Conservation (phyloP, 768 basidiomycete genomes). For the Termitomyces sp. region DNA sequence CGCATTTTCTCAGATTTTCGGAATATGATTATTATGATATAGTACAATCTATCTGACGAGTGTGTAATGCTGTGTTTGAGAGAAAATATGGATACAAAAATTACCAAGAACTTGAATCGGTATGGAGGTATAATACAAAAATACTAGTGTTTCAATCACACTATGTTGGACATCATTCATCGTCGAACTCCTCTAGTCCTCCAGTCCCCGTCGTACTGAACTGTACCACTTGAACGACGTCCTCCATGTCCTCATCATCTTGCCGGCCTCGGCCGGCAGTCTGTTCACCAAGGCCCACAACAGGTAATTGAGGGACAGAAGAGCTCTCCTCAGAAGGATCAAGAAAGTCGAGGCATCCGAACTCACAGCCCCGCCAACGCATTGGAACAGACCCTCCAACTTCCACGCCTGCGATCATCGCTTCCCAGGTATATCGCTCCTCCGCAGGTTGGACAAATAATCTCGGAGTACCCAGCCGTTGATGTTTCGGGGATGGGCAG, state of each 20-base stretch:
- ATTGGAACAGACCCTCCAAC: slow-evolving; percentile 56
- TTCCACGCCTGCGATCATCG: slow-evolving; percentile 43
- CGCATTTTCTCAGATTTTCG: neutral
- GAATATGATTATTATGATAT: no score
- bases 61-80: neutral
- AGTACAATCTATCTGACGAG: neutral
- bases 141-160: neutral
- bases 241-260: slow-evolving; percentile 1
- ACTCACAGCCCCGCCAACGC: slow-evolving; percentile 66
- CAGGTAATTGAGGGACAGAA: slow-evolving; percentile 1
- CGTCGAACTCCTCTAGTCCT: slow-evolving; percentile 13
- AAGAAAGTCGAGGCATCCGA: slow-evolving; percentile 62
- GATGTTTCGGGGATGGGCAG: slow-evolving; percentile 48
- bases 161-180: slow-evolving; percentile 3
- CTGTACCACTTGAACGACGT: slow-evolving; percentile 15
- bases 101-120: neutral
- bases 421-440: slow-evolving; percentile 66
- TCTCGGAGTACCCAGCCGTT: slow-evolving; percentile 17
- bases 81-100: neutral
- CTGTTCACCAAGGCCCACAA: neutral
- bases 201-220: neutral
- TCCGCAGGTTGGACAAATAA: slow-evolving; percentile 58
- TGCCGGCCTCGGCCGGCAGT: no score
- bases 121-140: neutral
- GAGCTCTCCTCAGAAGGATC: slow-evolving; percentile 20